Conservation (phyloP, 495 filamentous ascomycete genomes). For the Trichoderma gamsii region DNA sequence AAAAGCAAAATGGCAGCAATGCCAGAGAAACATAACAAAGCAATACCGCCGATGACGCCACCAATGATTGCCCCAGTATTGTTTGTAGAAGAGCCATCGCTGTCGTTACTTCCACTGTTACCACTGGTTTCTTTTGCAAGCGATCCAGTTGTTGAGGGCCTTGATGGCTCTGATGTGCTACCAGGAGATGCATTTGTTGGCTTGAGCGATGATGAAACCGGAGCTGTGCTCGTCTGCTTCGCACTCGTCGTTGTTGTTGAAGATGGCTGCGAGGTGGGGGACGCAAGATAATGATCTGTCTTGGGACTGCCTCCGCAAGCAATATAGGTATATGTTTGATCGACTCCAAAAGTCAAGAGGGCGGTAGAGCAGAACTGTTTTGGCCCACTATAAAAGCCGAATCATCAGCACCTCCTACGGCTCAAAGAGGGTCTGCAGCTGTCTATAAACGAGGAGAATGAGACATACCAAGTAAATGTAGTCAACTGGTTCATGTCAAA, state of each 20-base stretch:
- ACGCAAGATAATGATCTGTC: constrained; percentile 18
- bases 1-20: constrained; percentile 6
- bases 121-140: background rate
- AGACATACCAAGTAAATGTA: constrained; percentile 24
- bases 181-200: background rate
- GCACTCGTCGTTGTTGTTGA: background rate
- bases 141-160: background rate
- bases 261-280: constrained; percentile 11
- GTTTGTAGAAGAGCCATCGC: background rate
- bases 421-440: background rate
- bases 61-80: constrained; percentile 11
- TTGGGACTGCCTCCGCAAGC: constrained; percentile 19
- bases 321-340: constrained; percentile 21
- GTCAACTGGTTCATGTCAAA: constrained; percentile 11
- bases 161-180: background rate
- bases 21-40: constrained; percentile 10
- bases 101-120: background rate
- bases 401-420: background rate
- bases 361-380: constrained; percentile 23
- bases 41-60: constrained; percentile 8
- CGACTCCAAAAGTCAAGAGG: constrained; percentile 19
- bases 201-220: background rate
- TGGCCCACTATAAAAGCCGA: constrained; percentile 14
- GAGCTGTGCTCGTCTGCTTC: background rate
- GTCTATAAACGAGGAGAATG: background rate